Base-by-base conservation (phyloP, 352 stramenopile species). In the Globisporangium lucens region DNA sequence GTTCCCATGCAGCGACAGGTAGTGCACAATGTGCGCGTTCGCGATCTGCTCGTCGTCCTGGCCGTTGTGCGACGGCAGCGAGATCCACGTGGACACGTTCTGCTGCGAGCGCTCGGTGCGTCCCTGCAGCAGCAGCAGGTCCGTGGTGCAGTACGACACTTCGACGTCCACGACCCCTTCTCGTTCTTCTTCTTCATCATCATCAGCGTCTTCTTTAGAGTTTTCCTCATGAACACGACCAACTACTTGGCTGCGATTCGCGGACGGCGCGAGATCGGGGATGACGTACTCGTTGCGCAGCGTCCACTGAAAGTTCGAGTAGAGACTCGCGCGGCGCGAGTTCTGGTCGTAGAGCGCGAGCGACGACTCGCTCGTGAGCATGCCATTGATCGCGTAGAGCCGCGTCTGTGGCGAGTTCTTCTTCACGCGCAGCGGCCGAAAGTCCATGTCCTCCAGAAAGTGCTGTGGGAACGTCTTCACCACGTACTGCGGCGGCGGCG, bases 381-480 rank as follows among this genome's bases (percentile, higher is more conserved):
- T 59, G 3, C 82, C 78, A 59, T 94, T 94, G 66, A 96, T 93
- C 15, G 87, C 85, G 63, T 83, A 89, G 17, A 96, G 63, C 17
- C 81, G 81, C 4, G 89, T 72, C 4, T 84, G 75, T 3, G 83
- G 79, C 1, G 74, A 71, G 66, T 89, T 88, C 62, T 91, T 92
- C 72, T 93, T 93, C 66, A 96, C 87, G 22, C 89, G 87, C 61
- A 93, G 85, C 22, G 89, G 89, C 2, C 89, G 85, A 47, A 96
- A 96, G 63, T 93, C 85, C 61, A 91, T 65, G 59, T 94, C 85
- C 69, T 96, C 70, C n/a, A 95, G 66, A 38, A 95, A 94, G 52
- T 94, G 87, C 66, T 94, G 75, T 13, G 87, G 89, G 41, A 96
- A 96, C 33, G 89, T 96, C 57, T 89, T 93, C 49, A 94, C 76